Conservation (phyloP, 805 yeast genomes). For the Saturnispora kantuleensis region DNA sequence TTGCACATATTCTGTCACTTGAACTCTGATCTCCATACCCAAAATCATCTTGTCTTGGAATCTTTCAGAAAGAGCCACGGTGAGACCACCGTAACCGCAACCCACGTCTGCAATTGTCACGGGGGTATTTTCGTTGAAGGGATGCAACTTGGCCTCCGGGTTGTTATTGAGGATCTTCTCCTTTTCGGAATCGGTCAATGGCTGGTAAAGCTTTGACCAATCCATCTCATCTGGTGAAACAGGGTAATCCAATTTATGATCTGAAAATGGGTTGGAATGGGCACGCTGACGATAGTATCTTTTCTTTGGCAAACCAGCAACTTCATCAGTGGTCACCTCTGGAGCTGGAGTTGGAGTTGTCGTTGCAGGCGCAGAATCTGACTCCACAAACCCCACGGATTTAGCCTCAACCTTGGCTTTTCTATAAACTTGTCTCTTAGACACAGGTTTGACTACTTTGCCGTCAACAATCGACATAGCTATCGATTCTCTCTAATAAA, state of each 20-base stretch:
- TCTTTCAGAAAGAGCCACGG: constrained; percentile 67
- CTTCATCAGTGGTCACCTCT: constrained; percentile 16
- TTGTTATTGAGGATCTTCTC: constrained; percentile 22
- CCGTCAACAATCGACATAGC: constrained; percentile 3
- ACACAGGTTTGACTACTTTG: constrained; percentile 5
- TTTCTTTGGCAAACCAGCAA: constrained; percentile 54
- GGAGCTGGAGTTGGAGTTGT: constrained; percentile 16
- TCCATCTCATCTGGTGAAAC: constrained; percentile 72
- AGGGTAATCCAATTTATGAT: constrained; percentile 88
- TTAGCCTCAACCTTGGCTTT: constrained; percentile 38
- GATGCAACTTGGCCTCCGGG: constrained; percentile 25
- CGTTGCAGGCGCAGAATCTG: too few species aligned
- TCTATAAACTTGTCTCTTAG: constrained; percentile 20
- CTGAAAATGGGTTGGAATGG: constrained; percentile 95
- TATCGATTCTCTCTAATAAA: too few species aligned
- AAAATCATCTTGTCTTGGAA: constrained; percentile 67
- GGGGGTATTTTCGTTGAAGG: constrained; percentile 1
- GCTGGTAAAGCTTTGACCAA: constrained; percentile 74
- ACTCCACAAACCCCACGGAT: constrained; percentile 32
- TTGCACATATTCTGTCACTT: constrained; percentile 94
- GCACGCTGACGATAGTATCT: constrained; percentile 93
- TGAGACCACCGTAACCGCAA: constrained; percentile 93
- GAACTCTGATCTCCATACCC: constrained; percentile 97
- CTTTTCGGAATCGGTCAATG: constrained; percentile 31
- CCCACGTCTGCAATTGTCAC: constrained; percentile 95